A percentile compares a stretch with the other conserved stretches of the same genome.
These are phyloP conservation scores for Pterocarpus macrocarpus DNA, from an alignment of 306 rosid genomes.

Conservation along the genomic window DNA sequence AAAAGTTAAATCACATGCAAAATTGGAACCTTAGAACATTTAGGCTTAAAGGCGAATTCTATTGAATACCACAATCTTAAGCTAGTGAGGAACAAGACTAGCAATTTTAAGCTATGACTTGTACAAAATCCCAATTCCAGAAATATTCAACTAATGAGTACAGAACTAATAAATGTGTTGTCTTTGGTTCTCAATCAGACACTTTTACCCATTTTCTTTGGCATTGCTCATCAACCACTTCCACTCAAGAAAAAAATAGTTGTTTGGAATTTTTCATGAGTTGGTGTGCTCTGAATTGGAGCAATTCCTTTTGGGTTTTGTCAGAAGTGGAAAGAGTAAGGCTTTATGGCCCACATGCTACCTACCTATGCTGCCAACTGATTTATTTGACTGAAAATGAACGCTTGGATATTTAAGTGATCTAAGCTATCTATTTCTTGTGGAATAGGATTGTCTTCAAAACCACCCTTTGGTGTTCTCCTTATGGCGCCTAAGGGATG, in stretches of 20 bases:
- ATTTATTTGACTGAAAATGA: constrained; percentile 8
- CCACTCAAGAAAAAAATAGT: background rate
- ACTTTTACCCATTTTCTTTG: background rate
- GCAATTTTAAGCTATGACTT: constrained; percentile 5
- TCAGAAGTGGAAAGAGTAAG: background rate
- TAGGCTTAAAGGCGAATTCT: background rate
- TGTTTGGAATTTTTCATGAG: too few species aligned
- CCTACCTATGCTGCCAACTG: constrained; percentile 18
- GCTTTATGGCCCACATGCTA: background rate
- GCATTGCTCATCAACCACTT: background rate
- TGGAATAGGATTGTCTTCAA: background rate
- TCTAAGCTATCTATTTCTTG: background rate
- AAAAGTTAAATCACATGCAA: background rate
- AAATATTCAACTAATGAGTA: background rate
- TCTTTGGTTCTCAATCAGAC: constrained; percentile 5
- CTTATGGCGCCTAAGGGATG: background rate
- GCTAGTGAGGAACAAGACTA: constrained; percentile 12
- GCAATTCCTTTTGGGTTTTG: constrained; percentile 11
- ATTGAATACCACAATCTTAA: background rate
- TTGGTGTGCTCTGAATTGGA: constrained; percentile 1
- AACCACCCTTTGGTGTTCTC: background rate
- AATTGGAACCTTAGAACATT: constrained; percentile 13
- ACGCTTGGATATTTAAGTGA: background rate
- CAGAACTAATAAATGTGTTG: constrained; percentile 9
- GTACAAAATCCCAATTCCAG: background rate